phyloP scores from a whole-genome alignment of 1,284 basidiomycete genomes.

The Cryptococcus neoformans region DNA sequence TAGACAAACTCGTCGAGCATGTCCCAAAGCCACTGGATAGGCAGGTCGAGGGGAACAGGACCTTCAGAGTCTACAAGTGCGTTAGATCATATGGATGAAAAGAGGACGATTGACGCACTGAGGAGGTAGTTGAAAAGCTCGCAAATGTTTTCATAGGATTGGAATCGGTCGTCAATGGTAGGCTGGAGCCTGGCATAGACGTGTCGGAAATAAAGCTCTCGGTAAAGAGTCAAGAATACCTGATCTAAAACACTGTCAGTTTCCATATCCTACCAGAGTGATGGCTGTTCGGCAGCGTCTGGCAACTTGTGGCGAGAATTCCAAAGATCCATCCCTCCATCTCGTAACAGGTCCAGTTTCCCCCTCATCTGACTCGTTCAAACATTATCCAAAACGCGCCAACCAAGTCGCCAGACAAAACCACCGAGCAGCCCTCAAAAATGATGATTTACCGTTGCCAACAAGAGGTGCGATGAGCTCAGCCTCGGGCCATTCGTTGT shows the following conservation, averaged over 20 bases:
- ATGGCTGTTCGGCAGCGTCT: too few relatives aligned
- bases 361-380: not conserved
- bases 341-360: not conserved
- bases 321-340: too few relatives aligned
- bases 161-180: conserved; percentile 95
- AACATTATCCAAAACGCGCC: not conserved
- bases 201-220: conserved; percentile 66
- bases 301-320: too few relatives aligned
- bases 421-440: too few relatives aligned
- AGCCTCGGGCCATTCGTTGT: conserved; percentile 96
- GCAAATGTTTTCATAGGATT: conserved; percentile 99
- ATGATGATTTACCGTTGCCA: conserved; percentile 65
- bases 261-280: not conserved
- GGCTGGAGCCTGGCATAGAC: conserved; percentile 94
- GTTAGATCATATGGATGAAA: not conserved
- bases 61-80: conserved; percentile 73
- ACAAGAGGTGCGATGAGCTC: conserved; percentile 93
- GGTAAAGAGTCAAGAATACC: conserved; percentile 93
- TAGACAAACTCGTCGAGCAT: conserved; percentile 99
- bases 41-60: conserved; percentile 85
- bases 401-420: not conserved
- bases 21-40: conserved; percentile 97
- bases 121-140: conserved; percentile 95
- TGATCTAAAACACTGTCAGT: conserved; percentile 58
- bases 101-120: conserved; percentile 52